A percentile compares a stretch with the other conserved stretches of the same genome.
Evolutionary conservation across 257 asterid genomes (phyloP).

Genomic region (Henckelia pumila): DNA sequence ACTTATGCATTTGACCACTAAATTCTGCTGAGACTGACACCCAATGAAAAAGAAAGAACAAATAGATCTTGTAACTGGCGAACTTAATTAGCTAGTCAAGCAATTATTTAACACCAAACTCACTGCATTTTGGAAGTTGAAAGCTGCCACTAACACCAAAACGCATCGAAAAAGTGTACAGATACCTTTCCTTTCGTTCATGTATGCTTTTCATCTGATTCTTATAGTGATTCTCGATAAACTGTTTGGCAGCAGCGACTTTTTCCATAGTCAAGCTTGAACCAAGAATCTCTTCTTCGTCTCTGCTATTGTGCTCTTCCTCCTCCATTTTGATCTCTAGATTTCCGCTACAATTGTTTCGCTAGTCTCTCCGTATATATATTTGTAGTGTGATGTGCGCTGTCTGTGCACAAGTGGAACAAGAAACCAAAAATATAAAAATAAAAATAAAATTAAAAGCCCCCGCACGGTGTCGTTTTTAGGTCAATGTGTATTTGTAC

Average conservation of each 20-base stretch:
- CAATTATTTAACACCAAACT: conserved; percentile 1
- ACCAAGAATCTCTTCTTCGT: conserved; percentile 72
- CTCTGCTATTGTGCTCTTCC: conserved; percentile 26
- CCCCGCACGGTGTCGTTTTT: conserved; percentile 35
- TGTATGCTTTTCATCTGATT: conserved; percentile 95
- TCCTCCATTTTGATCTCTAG: conserved; percentile 49
- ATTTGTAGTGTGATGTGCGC: conserved; percentile 5
- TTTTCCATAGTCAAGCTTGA: conserved; percentile 95
- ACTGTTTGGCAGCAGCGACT: conserved; percentile 98
- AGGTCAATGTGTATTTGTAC: too few species aligned
- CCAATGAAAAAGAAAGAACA: conserved; percentile 11
- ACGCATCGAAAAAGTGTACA: conserved; percentile 20
- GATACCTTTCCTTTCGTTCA: conserved; percentile 89
- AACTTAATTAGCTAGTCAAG: too few species aligned
- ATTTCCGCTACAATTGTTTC: conserved; percentile 28
- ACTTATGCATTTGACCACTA: conserved; percentile 19
- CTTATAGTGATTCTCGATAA: conserved; percentile 94
- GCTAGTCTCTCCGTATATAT: conserved; percentile 15
- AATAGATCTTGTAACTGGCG: conserved; percentile 33
- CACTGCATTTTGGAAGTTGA: conserved; percentile 20
- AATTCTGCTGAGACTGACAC: not conserved
- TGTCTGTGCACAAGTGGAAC: not conserved
- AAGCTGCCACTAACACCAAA: conserved; percentile 15
- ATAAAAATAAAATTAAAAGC: too few species aligned
- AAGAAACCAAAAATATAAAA: conserved; percentile 21